phyloP scores from a whole-genome alignment of 2,329 filamentous ascomycete species.

The Neoascochyta sp. region DNA sequence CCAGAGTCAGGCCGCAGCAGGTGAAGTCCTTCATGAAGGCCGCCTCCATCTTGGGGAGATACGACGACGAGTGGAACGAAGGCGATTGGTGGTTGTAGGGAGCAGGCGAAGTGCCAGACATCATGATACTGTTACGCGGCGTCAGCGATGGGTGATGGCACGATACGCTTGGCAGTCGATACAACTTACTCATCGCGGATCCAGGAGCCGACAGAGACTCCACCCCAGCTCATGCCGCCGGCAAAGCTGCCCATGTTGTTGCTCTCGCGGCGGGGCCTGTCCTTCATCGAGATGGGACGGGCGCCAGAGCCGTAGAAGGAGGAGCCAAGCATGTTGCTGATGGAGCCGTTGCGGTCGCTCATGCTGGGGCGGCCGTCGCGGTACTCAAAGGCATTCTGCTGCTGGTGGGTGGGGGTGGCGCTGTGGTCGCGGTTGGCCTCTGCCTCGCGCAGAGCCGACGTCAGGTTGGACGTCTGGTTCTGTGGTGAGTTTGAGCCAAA shows the following conservation, averaged over 20 bases:
- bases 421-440: constrained; percentile 33
- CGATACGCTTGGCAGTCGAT: constrained; percentile 1
- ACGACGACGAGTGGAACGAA: constrained; percentile 93
- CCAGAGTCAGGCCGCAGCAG: constrained; percentile 85
- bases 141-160: constrained; percentile 14
- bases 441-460: constrained; percentile 55
- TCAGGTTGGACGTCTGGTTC: constrained; percentile 61
- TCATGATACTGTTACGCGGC: constrained; percentile 67
- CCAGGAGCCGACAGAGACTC: constrained; percentile 92
- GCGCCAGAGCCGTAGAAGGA: constrained; percentile 57
- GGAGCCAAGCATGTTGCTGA: constrained; percentile 44
- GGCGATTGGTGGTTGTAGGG: constrained; percentile 73
- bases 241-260: constrained; percentile 59
- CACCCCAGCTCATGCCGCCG: constrained; percentile 94
- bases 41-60: constrained; percentile 91
- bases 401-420: constrained; percentile 43
- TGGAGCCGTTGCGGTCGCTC: constrained; percentile 53
- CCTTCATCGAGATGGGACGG: constrained; percentile 59
- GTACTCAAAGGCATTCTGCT: constrained; percentile 31
- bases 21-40: constrained; percentile 98
- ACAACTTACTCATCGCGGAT: constrained; percentile 91
- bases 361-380: constrained; percentile 31
- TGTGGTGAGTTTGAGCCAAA: constrained; percentile 58
- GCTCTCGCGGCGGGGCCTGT: constrained; percentile 56
- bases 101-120: constrained; percentile 95